These are phyloP conservation scores for Collybia nuda DNA, from an alignment of 768 basidiomycete species.

Conservation along the genomic window DNA sequence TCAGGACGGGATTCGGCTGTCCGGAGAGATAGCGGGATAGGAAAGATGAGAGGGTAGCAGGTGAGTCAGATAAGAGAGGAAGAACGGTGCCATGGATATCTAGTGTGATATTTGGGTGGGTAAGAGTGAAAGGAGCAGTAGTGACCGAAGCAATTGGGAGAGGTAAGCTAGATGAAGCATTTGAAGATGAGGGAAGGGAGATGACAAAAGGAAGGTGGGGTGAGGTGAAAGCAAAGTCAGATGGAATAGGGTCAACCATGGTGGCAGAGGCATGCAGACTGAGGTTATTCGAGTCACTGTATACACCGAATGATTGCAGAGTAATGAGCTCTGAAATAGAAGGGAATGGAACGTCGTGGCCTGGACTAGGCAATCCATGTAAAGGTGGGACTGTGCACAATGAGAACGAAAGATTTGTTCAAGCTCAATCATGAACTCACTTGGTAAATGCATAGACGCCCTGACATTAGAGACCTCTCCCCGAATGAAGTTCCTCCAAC, in stretches of 20 bases:
- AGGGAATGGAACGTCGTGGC: constrained; percentile 49
- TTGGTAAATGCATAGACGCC: constrained; percentile 46
- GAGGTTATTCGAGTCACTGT: constrained; percentile 30
- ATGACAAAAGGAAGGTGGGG: constrained; percentile 66
- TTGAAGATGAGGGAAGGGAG: constrained; percentile 39
- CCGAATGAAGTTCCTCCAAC: constrained; percentile 48
- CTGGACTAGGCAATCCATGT: constrained; percentile 66
- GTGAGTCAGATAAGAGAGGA: constrained; percentile 39
- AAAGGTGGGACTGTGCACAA: constrained; percentile 53
- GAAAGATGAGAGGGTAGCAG: constrained; percentile 56
- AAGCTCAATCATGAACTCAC: constrained; percentile 37
- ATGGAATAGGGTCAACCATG: constrained; percentile 55
- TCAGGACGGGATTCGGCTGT: constrained; percentile 52
- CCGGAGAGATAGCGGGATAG: constrained; percentile 65
- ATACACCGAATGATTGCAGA: constrained; percentile 52
- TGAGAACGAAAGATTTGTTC: constrained; percentile 4
- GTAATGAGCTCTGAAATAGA: constrained; percentile 58
- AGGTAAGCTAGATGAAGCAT: constrained; percentile 8
- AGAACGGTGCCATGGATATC: constrained; percentile 55
- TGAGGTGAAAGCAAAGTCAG: constrained; percentile 44
- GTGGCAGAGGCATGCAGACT: constrained; percentile 54
- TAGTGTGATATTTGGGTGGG: constrained; percentile 68
- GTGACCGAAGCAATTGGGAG: constrained; percentile 55
- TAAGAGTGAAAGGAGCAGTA: constrained; percentile 57
- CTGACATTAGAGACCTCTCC: constrained; percentile 43